Evolutionary conservation across 805 yeast genomes (phyloP).

Genomic region (Pichia exigua): DNA sequence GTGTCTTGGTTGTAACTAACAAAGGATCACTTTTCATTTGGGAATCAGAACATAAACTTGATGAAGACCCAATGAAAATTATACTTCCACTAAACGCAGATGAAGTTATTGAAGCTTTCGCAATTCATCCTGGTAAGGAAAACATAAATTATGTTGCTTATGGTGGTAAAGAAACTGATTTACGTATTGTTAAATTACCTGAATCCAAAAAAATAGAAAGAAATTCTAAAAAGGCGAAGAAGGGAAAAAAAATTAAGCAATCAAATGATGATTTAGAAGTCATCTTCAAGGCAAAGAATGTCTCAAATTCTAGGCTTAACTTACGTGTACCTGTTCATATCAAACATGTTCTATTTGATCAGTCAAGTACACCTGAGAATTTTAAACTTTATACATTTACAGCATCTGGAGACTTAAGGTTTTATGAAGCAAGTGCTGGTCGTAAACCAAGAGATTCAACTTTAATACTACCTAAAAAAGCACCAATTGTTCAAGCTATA

Average conservation of each 20-base stretch:
- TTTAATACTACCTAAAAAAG: slow-evolving; percentile 22
- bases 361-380: slow-evolving; percentile 29
- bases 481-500: slow-evolving; percentile 15
- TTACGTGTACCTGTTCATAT: slow-evolving; percentile 81
- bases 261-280: slow-evolving; percentile 17
- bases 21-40: slow-evolving; percentile 14
- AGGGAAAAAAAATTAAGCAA: background rate
- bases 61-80: slow-evolving; percentile 24
- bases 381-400: slow-evolving; percentile 60
- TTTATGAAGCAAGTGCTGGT: slow-evolving; percentile 62
- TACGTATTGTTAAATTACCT: slow-evolving; percentile 38
- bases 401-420: slow-evolving; percentile 64
- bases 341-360: slow-evolving; percentile 42
- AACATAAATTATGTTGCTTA: slow-evolving; percentile 56
- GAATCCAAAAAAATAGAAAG: slow-evolving; percentile 3
- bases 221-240: background rate
- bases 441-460: slow-evolving; percentile 57
- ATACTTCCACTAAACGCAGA: slow-evolving; percentile 24
- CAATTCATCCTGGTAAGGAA: slow-evolving; percentile 9
- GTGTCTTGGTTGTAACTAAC: slow-evolving; percentile 6
- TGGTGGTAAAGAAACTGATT: slow-evolving; percentile 83
- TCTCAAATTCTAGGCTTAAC: slow-evolving; percentile 70
- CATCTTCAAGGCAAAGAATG: slow-evolving; percentile 71
- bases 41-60: slow-evolving; percentile 10
- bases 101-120: slow-evolving; percentile 25